These are phyloP conservation scores for Pseudonitzschia delicatissima DNA, from an alignment of 108 stramenopile species.

Conservation along the genomic window DNA sequence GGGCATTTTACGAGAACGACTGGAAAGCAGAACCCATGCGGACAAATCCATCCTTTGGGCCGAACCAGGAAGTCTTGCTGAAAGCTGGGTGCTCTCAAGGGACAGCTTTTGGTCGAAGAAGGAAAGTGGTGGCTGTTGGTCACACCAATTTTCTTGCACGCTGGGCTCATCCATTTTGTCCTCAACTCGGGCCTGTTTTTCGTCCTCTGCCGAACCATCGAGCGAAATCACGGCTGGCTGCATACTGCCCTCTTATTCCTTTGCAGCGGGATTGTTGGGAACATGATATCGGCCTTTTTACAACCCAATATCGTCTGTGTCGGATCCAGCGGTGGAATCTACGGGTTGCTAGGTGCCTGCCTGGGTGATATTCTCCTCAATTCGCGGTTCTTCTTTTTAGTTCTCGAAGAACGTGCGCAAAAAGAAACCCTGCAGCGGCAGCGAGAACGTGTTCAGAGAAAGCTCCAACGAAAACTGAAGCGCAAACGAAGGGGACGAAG, in stretches of 20 bases:
- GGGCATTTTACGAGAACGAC: slow-evolving; percentile 47
- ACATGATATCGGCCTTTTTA: slow-evolving; percentile 74
- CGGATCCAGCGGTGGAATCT: slow-evolving; percentile 93
- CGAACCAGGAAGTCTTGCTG: slow-evolving; percentile 70
- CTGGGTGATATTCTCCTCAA: slow-evolving; percentile 88
- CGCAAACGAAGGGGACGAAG: background rate
- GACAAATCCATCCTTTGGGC: slow-evolving; percentile 88
- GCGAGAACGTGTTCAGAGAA: slow-evolving; percentile 28
- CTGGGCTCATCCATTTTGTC: slow-evolving; percentile 85
- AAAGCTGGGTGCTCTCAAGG: slow-evolving; percentile 81
- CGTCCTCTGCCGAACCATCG: slow-evolving; percentile 76
- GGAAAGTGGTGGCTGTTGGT: slow-evolving; percentile 84
- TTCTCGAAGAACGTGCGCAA: slow-evolving; percentile 9
- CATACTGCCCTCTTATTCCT: slow-evolving; percentile 64
- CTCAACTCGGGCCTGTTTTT: slow-evolving; percentile 75
- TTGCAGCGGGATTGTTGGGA: slow-evolving; percentile 75
- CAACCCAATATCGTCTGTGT: slow-evolving; percentile 79
- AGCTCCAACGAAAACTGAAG: background rate
- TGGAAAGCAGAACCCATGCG: slow-evolving; percentile 55
- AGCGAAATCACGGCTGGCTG: slow-evolving; percentile 73
- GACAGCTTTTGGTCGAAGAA: slow-evolving; percentile 63
- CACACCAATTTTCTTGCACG: slow-evolving; percentile 90
- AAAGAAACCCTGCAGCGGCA: slow-evolving; percentile 38
- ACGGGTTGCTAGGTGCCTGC: slow-evolving; percentile 87
- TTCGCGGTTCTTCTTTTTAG: slow-evolving; percentile 63